A percentile compares a stretch with the other conserved stretches of the same genome.
Conservation (phyloP, 2,329 filamentous ascomycete genomes). For the Colletotrichum navitas region DNA sequence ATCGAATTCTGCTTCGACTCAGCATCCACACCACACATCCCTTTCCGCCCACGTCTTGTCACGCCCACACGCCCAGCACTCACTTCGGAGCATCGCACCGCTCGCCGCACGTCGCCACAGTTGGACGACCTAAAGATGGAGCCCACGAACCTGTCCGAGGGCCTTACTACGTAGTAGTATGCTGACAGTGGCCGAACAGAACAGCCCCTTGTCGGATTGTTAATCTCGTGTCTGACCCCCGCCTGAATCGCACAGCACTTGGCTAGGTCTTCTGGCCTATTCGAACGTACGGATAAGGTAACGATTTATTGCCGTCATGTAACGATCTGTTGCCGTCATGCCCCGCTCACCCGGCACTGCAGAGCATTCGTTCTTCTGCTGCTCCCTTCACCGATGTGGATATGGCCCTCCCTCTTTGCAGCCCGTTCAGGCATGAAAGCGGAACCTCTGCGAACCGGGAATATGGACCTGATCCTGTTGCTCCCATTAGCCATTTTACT, state of each 20-base stretch:
- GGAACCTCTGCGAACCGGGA: conserved; percentile 11
- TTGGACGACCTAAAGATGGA: background rate
- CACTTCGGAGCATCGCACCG: background rate
- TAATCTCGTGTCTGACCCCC: conserved; percentile 12
- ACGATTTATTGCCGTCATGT: conserved; percentile 20
- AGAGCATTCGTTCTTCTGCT: background rate
- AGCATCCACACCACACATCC: background rate
- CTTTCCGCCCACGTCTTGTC: background rate
- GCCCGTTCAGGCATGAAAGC: background rate
- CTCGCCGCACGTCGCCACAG: background rate
- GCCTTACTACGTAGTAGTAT: too few species aligned
- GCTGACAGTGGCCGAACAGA: conserved; percentile 25
- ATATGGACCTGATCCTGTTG: conserved; percentile 18
- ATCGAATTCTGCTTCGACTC: conserved; percentile 34
- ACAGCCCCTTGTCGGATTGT: conserved; percentile 8
- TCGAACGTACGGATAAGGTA: background rate
- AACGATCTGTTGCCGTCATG: conserved; percentile 20
- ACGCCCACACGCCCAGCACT: background rate
- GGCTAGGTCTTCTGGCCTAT: background rate
- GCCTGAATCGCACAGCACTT: background rate
- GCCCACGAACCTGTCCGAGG: conserved; percentile 6
- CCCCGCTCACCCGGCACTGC: conserved; percentile 6
- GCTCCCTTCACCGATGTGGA: conserved; percentile 1
- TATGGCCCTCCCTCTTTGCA: background rate
- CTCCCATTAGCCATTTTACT: background rate